Evolutionary conservation across 139 green algal species (phyloP).

Genomic region (Asterochloris sp.): DNA sequence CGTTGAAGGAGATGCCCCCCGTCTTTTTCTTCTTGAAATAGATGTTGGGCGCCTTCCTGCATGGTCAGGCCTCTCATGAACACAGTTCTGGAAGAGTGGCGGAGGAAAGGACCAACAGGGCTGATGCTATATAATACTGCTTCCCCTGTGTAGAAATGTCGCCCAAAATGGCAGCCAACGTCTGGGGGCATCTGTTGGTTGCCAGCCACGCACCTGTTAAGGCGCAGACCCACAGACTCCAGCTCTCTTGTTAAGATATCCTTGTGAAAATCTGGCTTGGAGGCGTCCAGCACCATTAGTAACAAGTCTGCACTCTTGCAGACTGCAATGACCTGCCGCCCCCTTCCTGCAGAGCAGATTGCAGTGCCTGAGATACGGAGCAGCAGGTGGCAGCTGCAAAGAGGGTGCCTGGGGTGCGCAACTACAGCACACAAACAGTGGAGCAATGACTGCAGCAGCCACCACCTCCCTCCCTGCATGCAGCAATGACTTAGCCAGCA

Average conservation of each 20-base stretch:
- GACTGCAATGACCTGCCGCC: conserved; percentile 93
- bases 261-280: conserved; percentile 85
- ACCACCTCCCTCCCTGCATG: too few relatives aligned
- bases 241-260: conserved; percentile 96
- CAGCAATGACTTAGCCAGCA: too few relatives aligned
- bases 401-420: too few relatives aligned
- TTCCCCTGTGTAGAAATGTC: too few relatives aligned
- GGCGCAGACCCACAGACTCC: conserved; percentile 91
- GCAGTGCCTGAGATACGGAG: not conserved
- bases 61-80: too few relatives aligned
- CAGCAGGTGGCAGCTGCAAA: too few relatives aligned
- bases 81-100: too few relatives aligned
- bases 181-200: conserved; percentile 10
- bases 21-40: conserved; percentile 97
- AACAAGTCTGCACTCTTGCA: conserved; percentile 97
- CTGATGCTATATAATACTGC: too few relatives aligned
- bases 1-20: conserved; percentile 89
- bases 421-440: too few relatives aligned
- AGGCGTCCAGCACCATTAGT: conserved; percentile 99
- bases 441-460: too few relatives aligned
- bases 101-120: too few relatives aligned
- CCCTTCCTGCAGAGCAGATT: conserved; percentile 23
- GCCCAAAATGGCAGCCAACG: too few relatives aligned
- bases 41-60: conserved; percentile 67
- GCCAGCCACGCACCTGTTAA: conserved; percentile 66